Conservation (phyloP, 2,329 filamentous ascomycete species). For the Graphilbum sp. region DNA sequence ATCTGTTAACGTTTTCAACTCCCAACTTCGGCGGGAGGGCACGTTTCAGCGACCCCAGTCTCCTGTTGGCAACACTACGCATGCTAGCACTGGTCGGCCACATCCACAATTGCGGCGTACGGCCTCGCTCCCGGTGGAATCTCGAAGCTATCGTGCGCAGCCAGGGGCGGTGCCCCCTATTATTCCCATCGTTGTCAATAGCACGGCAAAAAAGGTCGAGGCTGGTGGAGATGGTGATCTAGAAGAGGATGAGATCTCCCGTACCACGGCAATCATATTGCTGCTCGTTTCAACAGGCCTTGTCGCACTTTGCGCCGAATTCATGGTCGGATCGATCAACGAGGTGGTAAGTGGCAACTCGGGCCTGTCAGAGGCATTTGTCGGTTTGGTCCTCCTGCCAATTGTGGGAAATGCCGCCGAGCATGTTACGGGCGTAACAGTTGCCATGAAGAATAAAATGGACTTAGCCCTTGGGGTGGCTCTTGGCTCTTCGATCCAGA, state of each 20-base stretch:
- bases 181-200: constrained; percentile 16
- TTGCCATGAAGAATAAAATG: constrained; percentile 43
- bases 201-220: constrained; percentile 6
- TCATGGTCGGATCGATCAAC: constrained; percentile 42
- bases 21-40: constrained; percentile 6
- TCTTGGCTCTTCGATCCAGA: constrained; percentile 44
- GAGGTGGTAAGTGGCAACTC: constrained; percentile 29
- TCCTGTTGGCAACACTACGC: background rate
- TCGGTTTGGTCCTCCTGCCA: constrained; percentile 44
- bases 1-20: constrained; percentile 39
- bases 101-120: constrained; percentile 26
- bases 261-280: constrained; percentile 28
- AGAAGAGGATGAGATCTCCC: constrained; percentile 20
- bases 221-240: constrained; percentile 11
- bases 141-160: constrained; percentile 9
- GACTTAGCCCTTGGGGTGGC: constrained; percentile 45
- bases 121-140: constrained; percentile 31
- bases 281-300: constrained; percentile 36
- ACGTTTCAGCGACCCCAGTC: background rate
- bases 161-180: constrained; percentile 15
- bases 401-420: constrained; percentile 48
- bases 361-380: constrained; percentile 37
- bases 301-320: constrained; percentile 44
- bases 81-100: background rate
- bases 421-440: constrained; percentile 44